Percentiles rank a stretch among this genome's conserved stretches.
Evolutionary conservation across 495 filamentous ascomycete genomes (phyloP).

Genomic region (Rhypophila decipiens): DNA sequence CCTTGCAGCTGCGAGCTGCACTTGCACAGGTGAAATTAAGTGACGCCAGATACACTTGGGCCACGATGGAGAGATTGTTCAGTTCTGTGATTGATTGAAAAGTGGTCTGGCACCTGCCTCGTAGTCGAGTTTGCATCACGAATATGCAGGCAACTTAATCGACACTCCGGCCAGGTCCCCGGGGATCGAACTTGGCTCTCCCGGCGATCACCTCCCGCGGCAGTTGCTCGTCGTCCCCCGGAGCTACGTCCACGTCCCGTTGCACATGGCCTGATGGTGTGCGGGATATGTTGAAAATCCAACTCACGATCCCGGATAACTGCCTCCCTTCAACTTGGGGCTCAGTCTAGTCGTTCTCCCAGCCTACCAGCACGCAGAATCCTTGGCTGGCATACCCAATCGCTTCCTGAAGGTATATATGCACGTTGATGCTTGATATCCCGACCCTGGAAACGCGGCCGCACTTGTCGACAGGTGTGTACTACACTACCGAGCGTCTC

Average conservation of each 20-base stretch:
- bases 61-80: neutral
- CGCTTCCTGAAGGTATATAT: no score
- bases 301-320: no score
- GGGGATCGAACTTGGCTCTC: constrained; percentile 1
- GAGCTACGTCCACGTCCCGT: neutral
- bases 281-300: neutral
- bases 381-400: no score
- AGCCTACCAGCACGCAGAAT: no score
- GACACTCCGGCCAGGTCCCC: neutral
- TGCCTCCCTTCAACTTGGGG: no score
- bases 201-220: constrained; percentile 1
- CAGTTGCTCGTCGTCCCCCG: neutral
- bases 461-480: no score
- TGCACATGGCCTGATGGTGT: constrained; percentile 4
- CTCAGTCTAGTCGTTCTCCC: no score
- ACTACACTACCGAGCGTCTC: no score
- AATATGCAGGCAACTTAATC: constrained; percentile 12
- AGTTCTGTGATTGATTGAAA: constrained; percentile 8
- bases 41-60: neutral
- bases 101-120: neutral
- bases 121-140: no score
- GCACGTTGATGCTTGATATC: no score
- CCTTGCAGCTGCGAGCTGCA: constrained; percentile 14
- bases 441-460: no score
- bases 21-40: constrained; percentile 4